A percentile compares a stretch with the other conserved stretches of the same genome.
Conservation (phyloP, 1,284 basidiomycete species). For the Prillingera fragicola region DNA sequence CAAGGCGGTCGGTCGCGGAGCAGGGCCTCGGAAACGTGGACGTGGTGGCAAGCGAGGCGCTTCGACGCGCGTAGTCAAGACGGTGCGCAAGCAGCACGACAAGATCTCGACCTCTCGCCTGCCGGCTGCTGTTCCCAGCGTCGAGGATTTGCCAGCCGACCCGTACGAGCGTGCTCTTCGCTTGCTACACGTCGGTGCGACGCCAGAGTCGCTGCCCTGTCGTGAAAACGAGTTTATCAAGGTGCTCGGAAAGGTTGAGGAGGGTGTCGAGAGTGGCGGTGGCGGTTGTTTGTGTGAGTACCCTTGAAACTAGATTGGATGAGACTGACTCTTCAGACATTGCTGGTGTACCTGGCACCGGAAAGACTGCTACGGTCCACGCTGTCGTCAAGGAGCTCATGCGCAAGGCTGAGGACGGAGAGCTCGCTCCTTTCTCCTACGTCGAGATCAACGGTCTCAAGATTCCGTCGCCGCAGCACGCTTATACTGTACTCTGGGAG, state of each 20-base stretch:
- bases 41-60: background rate
- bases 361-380: conserved; percentile 97
- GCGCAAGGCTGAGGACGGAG: conserved; percentile 72
- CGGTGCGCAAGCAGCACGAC: conserved; percentile 27
- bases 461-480: conserved; percentile 79
- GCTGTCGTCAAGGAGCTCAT: conserved; percentile 83
- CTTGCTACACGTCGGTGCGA: conserved; percentile 84
- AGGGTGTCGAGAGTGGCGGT: conserved; percentile 82
- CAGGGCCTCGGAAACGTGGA: background rate
- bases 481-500: conserved; percentile 86
- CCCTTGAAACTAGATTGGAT: too few relatives aligned
- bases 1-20: conserved; percentile 6
- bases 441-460: conserved; percentile 97
- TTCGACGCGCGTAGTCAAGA: background rate
- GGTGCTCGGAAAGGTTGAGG: conserved; percentile 72
- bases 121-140: conserved; percentile 21
- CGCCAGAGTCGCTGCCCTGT: conserved; percentile 85
- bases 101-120: conserved; percentile 31
- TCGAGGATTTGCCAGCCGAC: conserved; percentile 57
- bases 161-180: conserved; percentile 80
- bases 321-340: conserved; percentile 64
- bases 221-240: conserved; percentile 79
- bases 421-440: conserved; percentile 88
- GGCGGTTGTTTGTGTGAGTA: conserved; percentile 88
- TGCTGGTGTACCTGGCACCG: conserved; percentile 94